Evolutionary conservation across 2,329 filamentous ascomycete species (phyloP).

Genomic region (Claviceps arundinis): DNA sequence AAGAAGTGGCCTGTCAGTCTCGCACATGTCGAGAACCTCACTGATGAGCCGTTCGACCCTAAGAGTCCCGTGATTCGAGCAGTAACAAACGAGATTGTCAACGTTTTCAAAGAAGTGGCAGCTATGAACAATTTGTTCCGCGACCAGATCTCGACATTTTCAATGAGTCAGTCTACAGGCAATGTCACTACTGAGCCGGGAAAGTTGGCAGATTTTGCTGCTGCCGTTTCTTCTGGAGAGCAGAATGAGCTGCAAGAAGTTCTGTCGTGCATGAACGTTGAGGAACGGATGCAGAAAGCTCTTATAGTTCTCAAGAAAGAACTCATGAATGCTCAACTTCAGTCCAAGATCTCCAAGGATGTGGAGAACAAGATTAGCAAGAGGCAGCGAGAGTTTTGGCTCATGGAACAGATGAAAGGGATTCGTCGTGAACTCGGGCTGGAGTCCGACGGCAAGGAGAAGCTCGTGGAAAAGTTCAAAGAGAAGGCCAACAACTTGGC

Average conservation of each 20-base stretch:
- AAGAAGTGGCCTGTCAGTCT: conserved; percentile 85
- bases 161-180: conserved; percentile 84
- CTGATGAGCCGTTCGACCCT: conserved; percentile 78
- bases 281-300: conserved; percentile 84
- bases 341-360: conserved; percentile 95
- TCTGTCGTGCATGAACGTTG: conserved; percentile 75
- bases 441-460: conserved; percentile 96
- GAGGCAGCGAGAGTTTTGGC: conserved; percentile 91
- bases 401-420: conserved; percentile 99
- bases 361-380: conserved; percentile 97
- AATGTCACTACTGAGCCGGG: conserved; percentile 92
- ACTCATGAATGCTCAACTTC: conserved; percentile 92
- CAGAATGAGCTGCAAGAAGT: conserved; percentile 87
- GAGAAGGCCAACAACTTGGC: conserved; percentile 87
- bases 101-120: conserved; percentile 95
- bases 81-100: conserved; percentile 94
- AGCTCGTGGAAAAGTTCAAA: conserved; percentile 93
- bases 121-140: conserved; percentile 88
- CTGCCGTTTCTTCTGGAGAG: conserved; percentile 89
- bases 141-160: conserved; percentile 94
- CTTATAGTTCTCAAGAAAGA: conserved; percentile 92
- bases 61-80: conserved; percentile 82
- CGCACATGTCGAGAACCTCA: conserved; percentile 87
- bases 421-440: conserved; percentile 91
- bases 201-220: conserved; percentile 92